Evolutionary conservation across 1,139 yeast genomes (phyloP).

Genomic region (Diutina rugosa): DNA sequence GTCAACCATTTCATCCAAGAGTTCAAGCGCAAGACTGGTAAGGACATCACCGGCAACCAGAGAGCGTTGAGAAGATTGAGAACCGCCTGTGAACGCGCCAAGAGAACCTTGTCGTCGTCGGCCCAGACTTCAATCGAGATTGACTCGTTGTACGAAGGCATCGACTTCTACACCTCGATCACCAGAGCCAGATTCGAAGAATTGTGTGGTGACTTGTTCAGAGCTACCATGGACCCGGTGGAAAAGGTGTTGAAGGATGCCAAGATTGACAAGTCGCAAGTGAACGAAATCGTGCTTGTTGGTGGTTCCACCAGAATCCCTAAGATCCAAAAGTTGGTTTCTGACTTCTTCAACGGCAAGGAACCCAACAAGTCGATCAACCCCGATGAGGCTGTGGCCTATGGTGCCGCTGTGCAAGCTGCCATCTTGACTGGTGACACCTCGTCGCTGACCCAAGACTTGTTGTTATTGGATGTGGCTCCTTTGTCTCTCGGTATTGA

Average conservation of each 20-base stretch:
- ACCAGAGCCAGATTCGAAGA: constrained; percentile 94
- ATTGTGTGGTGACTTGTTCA: constrained; percentile 75
- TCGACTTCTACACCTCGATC: constrained; percentile 69
- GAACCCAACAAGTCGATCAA: constrained; percentile 92
- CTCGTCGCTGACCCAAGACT: constrained; percentile 13
- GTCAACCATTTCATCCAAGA: constrained; percentile 69
- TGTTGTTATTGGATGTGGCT: constrained; percentile 76
- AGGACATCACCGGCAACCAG: constrained; percentile 75
- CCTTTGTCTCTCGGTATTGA: constrained; percentile 95
- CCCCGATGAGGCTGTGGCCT: constrained; percentile 65
- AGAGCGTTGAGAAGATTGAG: constrained; percentile 14
- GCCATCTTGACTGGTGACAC: constrained; percentile 78
- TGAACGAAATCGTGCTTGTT: constrained; percentile 86
- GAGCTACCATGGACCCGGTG: constrained; percentile 84
- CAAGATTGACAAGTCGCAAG: constrained; percentile 66
- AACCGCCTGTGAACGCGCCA: neutral
- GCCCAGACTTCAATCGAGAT: neutral
- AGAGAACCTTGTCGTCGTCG: neutral
- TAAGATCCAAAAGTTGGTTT: constrained; percentile 85
- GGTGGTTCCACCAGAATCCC: constrained; percentile 99
- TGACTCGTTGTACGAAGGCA: constrained; percentile 46
- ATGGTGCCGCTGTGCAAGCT: constrained; percentile 64
- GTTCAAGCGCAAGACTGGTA: constrained; percentile 89
- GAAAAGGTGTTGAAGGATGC: constrained; percentile 87
- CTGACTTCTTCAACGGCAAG: constrained; percentile 81